Evolutionary conservation across 1,139 yeast species (phyloP).

Genomic region (Cylindricascospora bacillispora): DNA sequence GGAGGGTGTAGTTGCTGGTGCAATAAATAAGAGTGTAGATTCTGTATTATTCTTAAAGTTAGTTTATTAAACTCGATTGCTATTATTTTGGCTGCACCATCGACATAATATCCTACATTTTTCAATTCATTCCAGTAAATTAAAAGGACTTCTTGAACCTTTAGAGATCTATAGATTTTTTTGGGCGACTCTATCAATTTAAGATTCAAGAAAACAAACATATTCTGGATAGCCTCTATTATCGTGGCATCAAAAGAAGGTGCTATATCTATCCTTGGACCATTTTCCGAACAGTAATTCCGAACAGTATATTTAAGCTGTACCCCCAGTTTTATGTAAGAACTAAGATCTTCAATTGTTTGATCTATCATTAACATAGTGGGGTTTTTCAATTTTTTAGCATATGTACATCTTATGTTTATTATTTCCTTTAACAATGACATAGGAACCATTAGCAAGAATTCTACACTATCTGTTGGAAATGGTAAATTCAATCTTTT

Average conservation of each 20-base stretch:
- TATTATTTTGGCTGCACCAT: constrained; percentile 69
- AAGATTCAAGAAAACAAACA: constrained; percentile 53
- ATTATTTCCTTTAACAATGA: constrained; percentile 69
- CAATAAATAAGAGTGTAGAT: constrained; percentile 57
- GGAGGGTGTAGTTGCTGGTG: constrained; percentile 59
- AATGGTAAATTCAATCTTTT: constrained; percentile 65
- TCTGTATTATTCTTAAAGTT: constrained; percentile 50
- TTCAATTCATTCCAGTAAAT: constrained; percentile 62
- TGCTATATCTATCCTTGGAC: constrained; percentile 52
- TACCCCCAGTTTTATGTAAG: constrained; percentile 60
- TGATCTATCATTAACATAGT: constrained; percentile 93
- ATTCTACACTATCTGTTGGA: constrained; percentile 46
- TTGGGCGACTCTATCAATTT: constrained; percentile 68
- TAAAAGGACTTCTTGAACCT: constrained; percentile 80
- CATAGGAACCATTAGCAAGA: constrained; percentile 65
- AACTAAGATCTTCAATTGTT: constrained; percentile 70
- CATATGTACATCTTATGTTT: constrained; percentile 58
- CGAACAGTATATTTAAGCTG: constrained; percentile 60
- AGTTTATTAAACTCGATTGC: constrained; percentile 62
- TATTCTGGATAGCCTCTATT: constrained; percentile 58
- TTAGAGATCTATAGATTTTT: constrained; percentile 41
- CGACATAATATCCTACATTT: constrained; percentile 56
- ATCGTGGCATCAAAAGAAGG: constrained; percentile 57
- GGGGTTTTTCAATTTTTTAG: constrained; percentile 65
- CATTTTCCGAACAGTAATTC: constrained; percentile 67